Conservation (phyloP, 2,329 filamentous ascomycete genomes). For the Zymoseptoria brevis region DNA sequence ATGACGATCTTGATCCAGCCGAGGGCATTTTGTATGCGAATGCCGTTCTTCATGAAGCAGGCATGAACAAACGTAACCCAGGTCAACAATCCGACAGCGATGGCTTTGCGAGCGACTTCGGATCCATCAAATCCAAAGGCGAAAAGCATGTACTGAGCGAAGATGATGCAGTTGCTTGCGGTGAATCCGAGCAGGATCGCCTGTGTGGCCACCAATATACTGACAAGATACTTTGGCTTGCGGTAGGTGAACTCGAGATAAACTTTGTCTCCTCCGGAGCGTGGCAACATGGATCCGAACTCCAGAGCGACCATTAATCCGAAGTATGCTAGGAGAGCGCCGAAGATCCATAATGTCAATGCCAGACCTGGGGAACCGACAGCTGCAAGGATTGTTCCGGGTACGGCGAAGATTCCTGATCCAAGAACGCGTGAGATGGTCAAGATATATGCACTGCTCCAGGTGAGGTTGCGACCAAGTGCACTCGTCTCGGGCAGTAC, state of each 20-base stretch:
- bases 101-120: conserved; percentile 45
- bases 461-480: conserved; percentile 52
- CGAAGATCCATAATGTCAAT: conserved; percentile 55
- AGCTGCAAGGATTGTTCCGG: conserved; percentile 57
- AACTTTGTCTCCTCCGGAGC: conserved; percentile 60
- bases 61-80: conserved; percentile 32
- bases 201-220: conserved; percentile 55
- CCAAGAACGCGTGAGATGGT: conserved; percentile 63
- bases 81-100: conserved; percentile 38
- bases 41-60: conserved; percentile 31
- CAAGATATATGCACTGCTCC: conserved; percentile 50
- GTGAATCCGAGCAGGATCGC: conserved; percentile 59
- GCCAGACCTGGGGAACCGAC: conserved; percentile 60
- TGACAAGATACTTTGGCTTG: conserved; percentile 55
- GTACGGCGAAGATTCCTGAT: conserved; percentile 65
- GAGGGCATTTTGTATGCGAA: conserved; percentile 33
- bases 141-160: conserved; percentile 16
- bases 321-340: conserved; percentile 49
- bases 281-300: conserved; percentile 62
- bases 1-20: conserved; percentile 35
- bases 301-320: conserved; percentile 55
- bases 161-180: conserved; percentile 52
- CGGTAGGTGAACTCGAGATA: conserved; percentile 64
- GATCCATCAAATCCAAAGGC: conserved; percentile 52
- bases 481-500: conserved; percentile 53